Conservation (phyloP, 768 basidiomycete genomes). For the Amanita brunnescens region DNA sequence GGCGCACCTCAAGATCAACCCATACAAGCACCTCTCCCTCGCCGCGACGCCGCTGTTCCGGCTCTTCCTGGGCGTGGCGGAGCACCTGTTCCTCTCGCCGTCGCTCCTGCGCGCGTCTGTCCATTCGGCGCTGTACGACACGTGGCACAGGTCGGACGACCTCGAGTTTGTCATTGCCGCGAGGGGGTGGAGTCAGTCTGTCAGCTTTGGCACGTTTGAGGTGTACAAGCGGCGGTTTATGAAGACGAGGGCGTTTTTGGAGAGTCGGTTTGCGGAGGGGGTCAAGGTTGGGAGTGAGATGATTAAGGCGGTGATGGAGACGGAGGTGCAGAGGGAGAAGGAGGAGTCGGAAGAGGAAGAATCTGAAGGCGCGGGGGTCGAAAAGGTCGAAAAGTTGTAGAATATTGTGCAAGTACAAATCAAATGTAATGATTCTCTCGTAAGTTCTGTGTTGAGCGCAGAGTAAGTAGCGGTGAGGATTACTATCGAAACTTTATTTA, state of each 20-base stretch:
- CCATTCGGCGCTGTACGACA: slow-evolving; percentile 64
- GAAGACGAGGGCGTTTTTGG: slow-evolving; percentile 75
- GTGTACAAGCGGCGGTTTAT: slow-evolving; percentile 76
- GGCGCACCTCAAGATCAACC: slow-evolving; percentile 80
- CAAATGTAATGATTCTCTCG: too few relatives aligned
- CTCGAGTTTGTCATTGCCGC: slow-evolving; percentile 92
- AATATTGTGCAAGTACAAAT: too few relatives aligned
- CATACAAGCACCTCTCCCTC: slow-evolving; percentile 83
- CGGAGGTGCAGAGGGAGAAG: slow-evolving; percentile 32
- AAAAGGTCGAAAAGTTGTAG: too few relatives aligned
- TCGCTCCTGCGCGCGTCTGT: slow-evolving; percentile 60
- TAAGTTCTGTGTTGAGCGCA: too few relatives aligned
- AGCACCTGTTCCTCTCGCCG: slow-evolving; percentile 80
- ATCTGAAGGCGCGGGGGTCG: too few relatives aligned
- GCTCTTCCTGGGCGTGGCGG: slow-evolving; percentile 94
- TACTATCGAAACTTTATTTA: too few relatives aligned
- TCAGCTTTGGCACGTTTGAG: slow-evolving; percentile 87
- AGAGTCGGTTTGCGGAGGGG: slow-evolving; percentile 81
- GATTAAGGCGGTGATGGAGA: slow-evolving; percentile 81
- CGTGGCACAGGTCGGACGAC: slow-evolving; percentile 80
- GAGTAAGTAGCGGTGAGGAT: too few relatives aligned
- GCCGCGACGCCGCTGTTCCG: slow-evolving; percentile 96
- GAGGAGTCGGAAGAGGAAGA: background rate
- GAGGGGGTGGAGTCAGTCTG: slow-evolving; percentile 93
- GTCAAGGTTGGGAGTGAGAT: slow-evolving; percentile 76